A percentile compares a stretch with the other conserved stretches of the same genome.
Evolutionary conservation across 2,329 filamentous ascomycete species (phyloP).

Genomic region (Akanthomyces uredinophilus): DNA sequence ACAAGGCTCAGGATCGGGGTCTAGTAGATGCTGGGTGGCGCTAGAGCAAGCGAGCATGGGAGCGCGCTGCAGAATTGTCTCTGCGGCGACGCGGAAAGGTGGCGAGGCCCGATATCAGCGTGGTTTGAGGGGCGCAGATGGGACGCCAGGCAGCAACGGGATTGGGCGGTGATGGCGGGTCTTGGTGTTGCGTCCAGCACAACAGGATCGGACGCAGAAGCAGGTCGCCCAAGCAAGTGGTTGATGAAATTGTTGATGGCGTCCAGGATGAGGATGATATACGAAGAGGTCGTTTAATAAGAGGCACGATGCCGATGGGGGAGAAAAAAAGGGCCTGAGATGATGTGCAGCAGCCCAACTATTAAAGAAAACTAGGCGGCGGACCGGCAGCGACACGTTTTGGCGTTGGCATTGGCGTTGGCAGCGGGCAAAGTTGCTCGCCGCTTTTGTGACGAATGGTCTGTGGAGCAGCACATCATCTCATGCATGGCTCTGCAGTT

Average conservation of each 20-base stretch:
- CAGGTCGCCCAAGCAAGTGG: not conserved
- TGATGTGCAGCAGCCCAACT: constrained; percentile 14
- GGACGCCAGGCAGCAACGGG: constrained; percentile 8
- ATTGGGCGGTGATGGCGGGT: constrained; percentile 11
- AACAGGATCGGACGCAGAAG: not conserved
- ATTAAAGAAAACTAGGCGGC: constrained; percentile 9
- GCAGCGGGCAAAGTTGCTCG: constrained; percentile 6
- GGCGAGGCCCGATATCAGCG: not conserved
- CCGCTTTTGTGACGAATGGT: constrained; percentile 5
- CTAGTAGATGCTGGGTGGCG: not conserved
- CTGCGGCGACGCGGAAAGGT: not conserved
- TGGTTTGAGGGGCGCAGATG: not conserved
- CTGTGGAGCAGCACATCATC: not conserved
- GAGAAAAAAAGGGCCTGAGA: not conserved
- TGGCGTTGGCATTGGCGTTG: not conserved
- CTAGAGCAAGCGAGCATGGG: constrained; percentile 3
- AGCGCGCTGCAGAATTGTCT: not conserved
- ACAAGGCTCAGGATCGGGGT: not conserved
- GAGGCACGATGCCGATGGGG: not conserved
- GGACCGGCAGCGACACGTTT: not conserved
- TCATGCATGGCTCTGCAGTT: not conserved
- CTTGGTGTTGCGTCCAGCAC: constrained; percentile 8
- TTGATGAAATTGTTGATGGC: not conserved
- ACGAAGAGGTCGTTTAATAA: not conserved
- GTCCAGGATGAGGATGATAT: not conserved